Conservation (phyloP, 805 yeast genomes). For the Yamadazyma takamatsuzukensis region DNA sequence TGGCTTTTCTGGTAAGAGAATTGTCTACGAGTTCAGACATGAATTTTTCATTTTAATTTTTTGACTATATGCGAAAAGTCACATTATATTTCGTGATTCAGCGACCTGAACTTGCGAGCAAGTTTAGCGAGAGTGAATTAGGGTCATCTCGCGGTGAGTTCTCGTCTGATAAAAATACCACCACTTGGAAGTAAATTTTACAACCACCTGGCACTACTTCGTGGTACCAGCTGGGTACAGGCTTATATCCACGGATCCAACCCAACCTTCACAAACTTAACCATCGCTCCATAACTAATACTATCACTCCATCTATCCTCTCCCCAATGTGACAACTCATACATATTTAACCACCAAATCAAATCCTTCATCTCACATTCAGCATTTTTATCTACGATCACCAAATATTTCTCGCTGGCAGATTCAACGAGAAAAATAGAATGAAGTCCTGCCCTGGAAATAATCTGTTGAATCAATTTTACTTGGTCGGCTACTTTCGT, state of each 20-base stretch:
- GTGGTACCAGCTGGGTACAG: too few relatives aligned
- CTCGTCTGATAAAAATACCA: too few relatives aligned
- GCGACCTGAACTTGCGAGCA: neutral
- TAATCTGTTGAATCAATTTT: constrained; percentile 2
- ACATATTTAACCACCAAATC: constrained; percentile 8
- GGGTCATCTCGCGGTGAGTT: too few relatives aligned
- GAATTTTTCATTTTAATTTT: neutral
- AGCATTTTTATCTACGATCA: constrained; percentile 6
- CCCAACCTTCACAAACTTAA: constrained; percentile 9
- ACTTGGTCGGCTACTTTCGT: constrained; percentile 1
- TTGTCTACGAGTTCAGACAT: constrained; percentile 23
- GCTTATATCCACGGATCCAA: constrained; percentile 9
- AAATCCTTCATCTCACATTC: constrained; percentile 2
- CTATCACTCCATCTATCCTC: constrained; percentile 10
- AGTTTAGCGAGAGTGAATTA: too few relatives aligned
- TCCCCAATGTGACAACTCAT: constrained; percentile 5
- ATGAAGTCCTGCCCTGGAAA: neutral
- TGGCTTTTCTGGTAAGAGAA: constrained; percentile 33
- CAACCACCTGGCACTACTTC: too few relatives aligned
- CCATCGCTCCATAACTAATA: constrained; percentile 2
- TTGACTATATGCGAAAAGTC: neutral
- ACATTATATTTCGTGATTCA: neutral
- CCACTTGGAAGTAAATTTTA: too few relatives aligned
- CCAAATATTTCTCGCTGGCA: constrained; percentile 2
- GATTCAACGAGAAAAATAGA: constrained; percentile 2